Evolutionary conservation across 805 yeast species (phyloP).

Genomic region (Metschnikowia peoriensis): DNA sequence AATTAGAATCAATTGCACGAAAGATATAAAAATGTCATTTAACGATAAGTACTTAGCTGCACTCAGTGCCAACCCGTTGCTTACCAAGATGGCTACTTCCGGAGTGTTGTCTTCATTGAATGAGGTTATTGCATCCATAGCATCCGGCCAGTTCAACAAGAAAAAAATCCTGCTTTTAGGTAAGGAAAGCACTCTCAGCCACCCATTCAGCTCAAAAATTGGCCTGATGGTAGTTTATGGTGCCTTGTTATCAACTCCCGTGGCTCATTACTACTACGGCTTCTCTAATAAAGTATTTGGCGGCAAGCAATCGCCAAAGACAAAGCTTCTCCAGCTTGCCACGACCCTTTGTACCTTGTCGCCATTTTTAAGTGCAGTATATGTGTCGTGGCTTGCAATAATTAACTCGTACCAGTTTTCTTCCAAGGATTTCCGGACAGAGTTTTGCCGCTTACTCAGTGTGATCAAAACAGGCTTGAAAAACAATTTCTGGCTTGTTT

Average conservation of each 20-base stretch:
- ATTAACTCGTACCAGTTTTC: slow-evolving; percentile 35
- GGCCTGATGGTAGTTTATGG: slow-evolving; percentile 58
- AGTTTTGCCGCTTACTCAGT: slow-evolving; percentile 15
- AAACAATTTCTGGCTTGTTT: slow-evolving; percentile 44
- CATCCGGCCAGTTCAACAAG: slow-evolving; percentile 45
- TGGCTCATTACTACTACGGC: slow-evolving; percentile 53
- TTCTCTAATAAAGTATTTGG: slow-evolving; percentile 42
- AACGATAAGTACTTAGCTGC: slow-evolving; percentile 36
- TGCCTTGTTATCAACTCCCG: slow-evolving; percentile 52
- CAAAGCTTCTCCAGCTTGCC: slow-evolving; percentile 50
- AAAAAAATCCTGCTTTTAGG: slow-evolving; percentile 13
- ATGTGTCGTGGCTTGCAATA: slow-evolving; percentile 51
- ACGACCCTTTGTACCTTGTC: slow-evolving; percentile 54
- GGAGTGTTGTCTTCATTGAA: slow-evolving; percentile 55
- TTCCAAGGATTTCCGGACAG: slow-evolving; percentile 9
- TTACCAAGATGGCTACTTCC: slow-evolving; percentile 58
- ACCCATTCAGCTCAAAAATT: slow-evolving; percentile 45
- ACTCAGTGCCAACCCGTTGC: slow-evolving; percentile 49
- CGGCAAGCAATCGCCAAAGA: slow-evolving; percentile 37
- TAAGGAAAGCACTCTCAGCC: slow-evolving; percentile 28
- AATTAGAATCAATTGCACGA: background rate
- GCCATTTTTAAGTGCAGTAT: slow-evolving; percentile 49
- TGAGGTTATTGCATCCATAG: slow-evolving; percentile 53
- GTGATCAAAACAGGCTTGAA: slow-evolving; percentile 34
- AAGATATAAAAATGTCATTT: slow-evolving; percentile 12